These are phyloP conservation scores for Tricholoma matsutake DNA, from an alignment of 768 basidiomycete genomes.

Conservation along the genomic window DNA sequence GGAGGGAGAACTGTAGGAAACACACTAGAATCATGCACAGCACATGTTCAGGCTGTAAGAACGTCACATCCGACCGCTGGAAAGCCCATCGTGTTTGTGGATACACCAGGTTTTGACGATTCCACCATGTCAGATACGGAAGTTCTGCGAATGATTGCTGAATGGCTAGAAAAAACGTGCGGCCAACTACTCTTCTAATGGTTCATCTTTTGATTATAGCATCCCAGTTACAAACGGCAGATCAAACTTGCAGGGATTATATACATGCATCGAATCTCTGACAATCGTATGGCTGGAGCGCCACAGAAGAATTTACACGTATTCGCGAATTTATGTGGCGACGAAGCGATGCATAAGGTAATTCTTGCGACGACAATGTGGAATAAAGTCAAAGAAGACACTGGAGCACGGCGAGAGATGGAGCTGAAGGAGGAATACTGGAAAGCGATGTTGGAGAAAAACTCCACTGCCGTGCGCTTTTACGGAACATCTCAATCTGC, in stretches of 20 bases:
- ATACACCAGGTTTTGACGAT: slow-evolving; percentile 11
- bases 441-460: slow-evolving; percentile 6
- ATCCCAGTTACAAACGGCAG: neutral
- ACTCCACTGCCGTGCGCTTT: slow-evolving; percentile 1
- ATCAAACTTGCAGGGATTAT: slow-evolving; percentile 19
- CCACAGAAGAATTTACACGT: slow-evolving; percentile 41
- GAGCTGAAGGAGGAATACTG: slow-evolving; percentile 4
- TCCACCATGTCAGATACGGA: slow-evolving; percentile 6
- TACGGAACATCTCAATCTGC: slow-evolving; percentile 3
- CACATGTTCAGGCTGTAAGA: neutral
- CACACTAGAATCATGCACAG: neutral
- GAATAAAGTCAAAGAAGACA: slow-evolving; percentile 24
- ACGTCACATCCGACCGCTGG: neutral
- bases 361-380: slow-evolving; percentile 46
- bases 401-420: slow-evolving; percentile 6
- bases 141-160: slow-evolving; percentile 5
- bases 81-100: slow-evolving; percentile 5
- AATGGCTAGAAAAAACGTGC: slow-evolving; percentile 7
- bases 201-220: neutral
- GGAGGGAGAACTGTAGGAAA: slow-evolving; percentile 1
- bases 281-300: slow-evolving; percentile 36
- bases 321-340: slow-evolving; percentile 44
- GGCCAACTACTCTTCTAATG: neutral
- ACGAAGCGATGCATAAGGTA: slow-evolving; percentile 36
- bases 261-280: slow-evolving; percentile 21